Percentiles rank a stretch among this genome's conserved stretches.
Evolutionary conservation across 768 basidiomycete species (phyloP).

Genomic region (Russula lepida): DNA sequence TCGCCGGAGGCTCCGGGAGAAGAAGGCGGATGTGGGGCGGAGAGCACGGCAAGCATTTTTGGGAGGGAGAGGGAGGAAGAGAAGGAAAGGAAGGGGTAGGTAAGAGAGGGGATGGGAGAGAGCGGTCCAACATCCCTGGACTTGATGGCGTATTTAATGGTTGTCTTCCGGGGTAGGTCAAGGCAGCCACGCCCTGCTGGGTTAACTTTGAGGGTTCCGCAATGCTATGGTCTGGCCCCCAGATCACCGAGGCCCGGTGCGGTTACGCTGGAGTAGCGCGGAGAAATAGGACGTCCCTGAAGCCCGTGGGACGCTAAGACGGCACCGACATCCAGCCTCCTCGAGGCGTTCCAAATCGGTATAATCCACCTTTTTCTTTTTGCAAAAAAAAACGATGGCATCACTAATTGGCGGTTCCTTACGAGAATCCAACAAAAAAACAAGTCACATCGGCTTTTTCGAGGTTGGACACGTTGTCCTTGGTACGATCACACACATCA

Average conservation of each 20-base stretch:
- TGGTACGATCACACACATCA: conserved; percentile 17
- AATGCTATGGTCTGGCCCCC: conserved; percentile 14
- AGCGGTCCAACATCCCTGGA: neutral
- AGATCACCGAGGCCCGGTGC: conserved; percentile 3
- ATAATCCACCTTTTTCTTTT: neutral
- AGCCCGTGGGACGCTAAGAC: conserved; percentile 5
- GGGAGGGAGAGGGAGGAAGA: neutral
- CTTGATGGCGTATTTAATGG: conserved; percentile 13
- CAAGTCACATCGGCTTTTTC: conserved; percentile 7
- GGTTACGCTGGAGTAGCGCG: conserved; percentile 16
- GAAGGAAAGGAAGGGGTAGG: neutral
- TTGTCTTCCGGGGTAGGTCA: conserved; percentile 9
- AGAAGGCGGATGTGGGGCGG: conserved; percentile 5
- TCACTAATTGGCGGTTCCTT: conserved; percentile 8
- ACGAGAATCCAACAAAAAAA: neutral
- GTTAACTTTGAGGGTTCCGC: conserved; percentile 15
- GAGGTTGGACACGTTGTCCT: conserved; percentile 8
- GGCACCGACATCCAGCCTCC: conserved; percentile 5
- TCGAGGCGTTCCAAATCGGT: conserved; percentile 19
- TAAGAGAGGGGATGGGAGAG: neutral
- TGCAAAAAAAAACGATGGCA: neutral
- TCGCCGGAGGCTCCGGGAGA: conserved; percentile 5
- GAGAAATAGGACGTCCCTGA: conserved; percentile 1
- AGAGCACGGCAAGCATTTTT: conserved; percentile 13
- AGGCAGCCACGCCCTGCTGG: conserved; percentile 16